phyloP scores from a whole-genome alignment of 805 yeast species.

The Candida arabinofermentans region DNA sequence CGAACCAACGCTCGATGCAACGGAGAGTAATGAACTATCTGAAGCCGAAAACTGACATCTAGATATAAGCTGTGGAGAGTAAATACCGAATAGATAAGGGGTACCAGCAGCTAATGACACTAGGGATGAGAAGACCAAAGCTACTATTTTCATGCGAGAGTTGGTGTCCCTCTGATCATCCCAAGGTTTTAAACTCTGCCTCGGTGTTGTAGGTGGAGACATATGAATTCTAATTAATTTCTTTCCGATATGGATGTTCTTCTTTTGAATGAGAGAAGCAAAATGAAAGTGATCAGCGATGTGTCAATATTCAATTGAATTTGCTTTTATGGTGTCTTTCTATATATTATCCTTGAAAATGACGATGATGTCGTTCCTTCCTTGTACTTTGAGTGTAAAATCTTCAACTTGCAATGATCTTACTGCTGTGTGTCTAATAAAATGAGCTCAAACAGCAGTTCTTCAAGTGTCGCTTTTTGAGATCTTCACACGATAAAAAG shows the following conservation, averaged over 20 bases:
- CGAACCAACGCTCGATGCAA: constrained; percentile 60
- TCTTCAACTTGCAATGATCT: no score
- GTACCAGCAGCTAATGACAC: constrained; percentile 71
- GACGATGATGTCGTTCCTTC: no score
- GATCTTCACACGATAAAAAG: not conserved
- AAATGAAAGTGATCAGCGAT: no score
- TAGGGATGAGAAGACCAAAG: constrained; percentile 28
- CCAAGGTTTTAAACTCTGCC: constrained; percentile 2
- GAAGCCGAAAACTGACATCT: constrained; percentile 54
- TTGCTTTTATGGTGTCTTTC: no score
- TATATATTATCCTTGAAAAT: no score
- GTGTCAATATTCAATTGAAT: no score
- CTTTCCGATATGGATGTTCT: no score
- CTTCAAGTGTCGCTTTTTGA: not conserved
- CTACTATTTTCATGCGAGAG: constrained; percentile 7
- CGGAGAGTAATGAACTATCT: constrained; percentile 60
- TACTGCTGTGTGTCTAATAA: no score
- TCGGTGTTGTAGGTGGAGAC: not conserved
- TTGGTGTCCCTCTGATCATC: not conserved
- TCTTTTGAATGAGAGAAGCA: no score
- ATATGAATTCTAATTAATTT: no score
- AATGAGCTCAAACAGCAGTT: no score
- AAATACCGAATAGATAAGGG: constrained; percentile 70
- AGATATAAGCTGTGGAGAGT: constrained; percentile 64
- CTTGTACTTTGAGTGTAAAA: no score